Evolutionary conservation across 306 rosid genomes (phyloP), one percentile per base, ranked within the genome.

Genomic region (Argentina anserina): DNA sequence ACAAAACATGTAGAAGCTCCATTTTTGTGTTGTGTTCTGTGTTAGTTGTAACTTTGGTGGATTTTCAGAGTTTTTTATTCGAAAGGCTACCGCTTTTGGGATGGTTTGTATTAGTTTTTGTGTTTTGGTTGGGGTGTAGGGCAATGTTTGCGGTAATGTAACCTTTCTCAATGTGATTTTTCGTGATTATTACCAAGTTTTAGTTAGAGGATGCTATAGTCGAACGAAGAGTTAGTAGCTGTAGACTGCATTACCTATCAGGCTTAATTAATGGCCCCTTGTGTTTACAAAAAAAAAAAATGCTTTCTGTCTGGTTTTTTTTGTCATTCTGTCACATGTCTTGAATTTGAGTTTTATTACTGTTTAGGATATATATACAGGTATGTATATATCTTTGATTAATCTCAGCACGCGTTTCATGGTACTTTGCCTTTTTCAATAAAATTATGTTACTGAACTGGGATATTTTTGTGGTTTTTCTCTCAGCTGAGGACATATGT

Each of bases 401-500:
- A 25, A 55, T 25, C 2, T 71, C 55, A 26, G 55, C 41, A 10
- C 50, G 14, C 36, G 8, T 37, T 7, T 23, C 26, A 23, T 52
- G 21, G n/a, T 52, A 9, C 47, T 23, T 53, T 26, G 6, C 17
- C 26, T 53, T 70, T 25, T 21, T 70, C 9, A 14, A 21, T 23
- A 7, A 59, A 55, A 23, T 11, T 33, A 25, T 34, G 23, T 21
- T 73, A 72, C 81, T 81, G 75, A 69, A 72, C 25, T 84, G 66
- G 43, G 43, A 36, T 62, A 4, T 49, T 3, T n/a, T 78, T 64
- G 18, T 13, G 33, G 31, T 65, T 58, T 61, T 37, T n/a, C 47
- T 29, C 61, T 75, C 69, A 72, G 85, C 61, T 42, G 71, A 50
- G 65, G 80, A 75, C 76, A 69, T 60, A 55, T 12, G 31, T 21